Evolutionary conservation across 768 basidiomycete species (phyloP).

Genomic region (Tulasnella sp.): DNA sequence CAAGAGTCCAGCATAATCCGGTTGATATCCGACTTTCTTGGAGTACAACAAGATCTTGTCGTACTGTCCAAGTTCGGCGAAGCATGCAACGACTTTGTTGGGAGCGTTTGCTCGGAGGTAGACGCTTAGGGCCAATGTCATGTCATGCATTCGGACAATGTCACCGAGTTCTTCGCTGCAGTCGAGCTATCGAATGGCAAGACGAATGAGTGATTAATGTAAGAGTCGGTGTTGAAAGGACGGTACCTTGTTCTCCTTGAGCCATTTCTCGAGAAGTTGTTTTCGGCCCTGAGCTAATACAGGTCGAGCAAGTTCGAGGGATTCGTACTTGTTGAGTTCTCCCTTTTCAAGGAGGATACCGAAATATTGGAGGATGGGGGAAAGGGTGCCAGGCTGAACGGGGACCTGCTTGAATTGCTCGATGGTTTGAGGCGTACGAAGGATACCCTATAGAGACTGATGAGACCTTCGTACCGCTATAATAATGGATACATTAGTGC

Average conservation of each 20-base stretch:
- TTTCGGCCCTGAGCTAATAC: slow-evolving; percentile 94
- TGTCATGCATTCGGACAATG: slow-evolving; percentile 85
- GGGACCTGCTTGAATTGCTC: slow-evolving; percentile 96
- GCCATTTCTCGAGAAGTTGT: slow-evolving; percentile 94
- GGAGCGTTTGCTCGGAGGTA: slow-evolving; percentile 96
- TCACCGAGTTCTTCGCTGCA: slow-evolving; percentile 98
- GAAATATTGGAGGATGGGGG: slow-evolving; percentile 96
- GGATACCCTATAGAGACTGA: slow-evolving; percentile 51
- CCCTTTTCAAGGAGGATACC: slow-evolving; percentile 98
- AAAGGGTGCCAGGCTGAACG: slow-evolving; percentile 76
- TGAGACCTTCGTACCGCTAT: background rate
- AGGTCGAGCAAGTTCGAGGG: slow-evolving; percentile 87
- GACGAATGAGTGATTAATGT: background rate
- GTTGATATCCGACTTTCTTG: slow-evolving; percentile 89
- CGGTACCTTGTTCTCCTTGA: slow-evolving; percentile 94
- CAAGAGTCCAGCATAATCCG: slow-evolving; percentile 82
- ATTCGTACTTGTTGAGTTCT: slow-evolving; percentile 92
- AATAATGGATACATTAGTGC: slow-evolving; percentile 18
- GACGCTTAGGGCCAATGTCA: slow-evolving; percentile 93
- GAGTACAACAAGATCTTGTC: slow-evolving; percentile 97
- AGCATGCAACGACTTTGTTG: slow-evolving; percentile 98
- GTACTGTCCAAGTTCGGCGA: slow-evolving; percentile 95
- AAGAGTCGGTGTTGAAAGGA: background rate
- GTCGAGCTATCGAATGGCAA: slow-evolving; percentile 49
- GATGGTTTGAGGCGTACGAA: slow-evolving; percentile 88